Conservation (phyloP, 2,329 filamentous ascomycete species). For the Diaporthe helianthi region DNA sequence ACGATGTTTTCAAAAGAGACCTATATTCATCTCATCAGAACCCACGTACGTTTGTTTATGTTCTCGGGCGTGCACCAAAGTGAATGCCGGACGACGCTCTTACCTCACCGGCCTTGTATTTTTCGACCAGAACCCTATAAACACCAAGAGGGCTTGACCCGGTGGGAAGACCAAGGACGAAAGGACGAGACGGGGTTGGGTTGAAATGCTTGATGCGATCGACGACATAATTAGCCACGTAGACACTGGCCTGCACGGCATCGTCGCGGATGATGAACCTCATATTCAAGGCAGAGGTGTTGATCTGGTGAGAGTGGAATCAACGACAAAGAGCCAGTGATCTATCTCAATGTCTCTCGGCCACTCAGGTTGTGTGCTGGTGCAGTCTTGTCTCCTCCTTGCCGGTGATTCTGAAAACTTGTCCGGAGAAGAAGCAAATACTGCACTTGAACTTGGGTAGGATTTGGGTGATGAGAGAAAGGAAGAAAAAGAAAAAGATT, state of each 20-base stretch:
- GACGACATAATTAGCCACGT: conserved; percentile 77
- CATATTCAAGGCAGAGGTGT: conserved; percentile 52
- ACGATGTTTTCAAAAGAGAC: conserved; percentile 68
- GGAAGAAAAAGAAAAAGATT: neutral
- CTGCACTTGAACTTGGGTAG: neutral
- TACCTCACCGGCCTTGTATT: conserved; percentile 62
- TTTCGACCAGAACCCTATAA: conserved; percentile 71
- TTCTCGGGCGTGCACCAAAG: no score
- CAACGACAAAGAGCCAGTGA: neutral
- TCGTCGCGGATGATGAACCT: conserved; percentile 76
- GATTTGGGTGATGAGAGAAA: neutral
- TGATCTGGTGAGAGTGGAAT: neutral
- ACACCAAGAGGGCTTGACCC: conserved; percentile 74
- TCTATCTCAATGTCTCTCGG: neutral
- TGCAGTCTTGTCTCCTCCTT: neutral
- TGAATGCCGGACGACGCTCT: neutral
- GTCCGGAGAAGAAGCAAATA: neutral
- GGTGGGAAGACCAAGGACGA: conserved; percentile 76
- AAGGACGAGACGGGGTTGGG: conserved; percentile 69
- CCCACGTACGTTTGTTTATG: neutral
- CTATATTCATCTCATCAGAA: conserved; percentile 25
- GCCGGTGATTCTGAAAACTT: no score
- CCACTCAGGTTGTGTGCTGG: neutral
- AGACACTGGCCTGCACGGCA: conserved; percentile 66
- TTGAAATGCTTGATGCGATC: conserved; percentile 73